These are phyloP conservation scores for Lodderomyces metapsilosis DNA, from an alignment of 1,139 yeast species.

Conservation along the genomic window DNA sequence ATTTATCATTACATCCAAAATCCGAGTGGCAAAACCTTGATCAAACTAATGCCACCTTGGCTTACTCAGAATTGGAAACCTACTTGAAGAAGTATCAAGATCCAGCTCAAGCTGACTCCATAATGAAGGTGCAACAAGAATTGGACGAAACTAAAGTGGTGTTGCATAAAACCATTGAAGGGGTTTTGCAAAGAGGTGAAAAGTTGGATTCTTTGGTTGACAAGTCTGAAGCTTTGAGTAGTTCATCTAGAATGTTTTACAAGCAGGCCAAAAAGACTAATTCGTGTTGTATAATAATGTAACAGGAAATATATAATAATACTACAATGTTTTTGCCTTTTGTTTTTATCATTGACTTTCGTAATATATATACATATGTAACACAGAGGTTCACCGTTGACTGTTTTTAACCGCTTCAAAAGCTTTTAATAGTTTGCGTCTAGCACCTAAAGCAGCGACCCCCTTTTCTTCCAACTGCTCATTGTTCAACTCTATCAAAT, in stretches of 20 bases:
- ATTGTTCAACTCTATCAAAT: constrained; percentile 70
- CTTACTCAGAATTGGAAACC: constrained; percentile 61
- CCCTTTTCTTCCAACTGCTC: constrained; percentile 72
- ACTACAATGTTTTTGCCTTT: neutral
- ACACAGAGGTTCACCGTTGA: neutral
- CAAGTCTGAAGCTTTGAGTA: constrained; percentile 88
- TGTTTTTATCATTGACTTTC: constrained; percentile 3
- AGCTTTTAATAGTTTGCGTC: constrained; percentile 88
- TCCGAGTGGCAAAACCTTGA: constrained; percentile 62
- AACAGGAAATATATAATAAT: constrained; percentile 13
- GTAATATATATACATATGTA: constrained; percentile 4
- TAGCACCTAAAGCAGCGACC: constrained; percentile 90
- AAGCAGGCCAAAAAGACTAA: constrained; percentile 97
- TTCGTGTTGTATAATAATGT: constrained; percentile 88
- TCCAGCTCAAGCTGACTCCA: constrained; percentile 94
- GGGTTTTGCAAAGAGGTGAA: constrained; percentile 94
- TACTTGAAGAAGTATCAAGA: constrained; percentile 89
- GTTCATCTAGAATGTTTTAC: constrained; percentile 90
- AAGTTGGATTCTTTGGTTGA: constrained; percentile 91
- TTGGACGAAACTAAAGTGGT: constrained; percentile 97
- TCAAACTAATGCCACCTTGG: constrained; percentile 48
- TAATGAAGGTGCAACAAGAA: constrained; percentile 96
- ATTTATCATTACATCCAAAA: constrained; percentile 77
- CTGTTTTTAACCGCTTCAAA: constrained; percentile 67
- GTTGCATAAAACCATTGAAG: constrained; percentile 91